phyloP scores from a whole-genome alignment of 805 yeast genomes.

The Saturnispora silvae region DNA sequence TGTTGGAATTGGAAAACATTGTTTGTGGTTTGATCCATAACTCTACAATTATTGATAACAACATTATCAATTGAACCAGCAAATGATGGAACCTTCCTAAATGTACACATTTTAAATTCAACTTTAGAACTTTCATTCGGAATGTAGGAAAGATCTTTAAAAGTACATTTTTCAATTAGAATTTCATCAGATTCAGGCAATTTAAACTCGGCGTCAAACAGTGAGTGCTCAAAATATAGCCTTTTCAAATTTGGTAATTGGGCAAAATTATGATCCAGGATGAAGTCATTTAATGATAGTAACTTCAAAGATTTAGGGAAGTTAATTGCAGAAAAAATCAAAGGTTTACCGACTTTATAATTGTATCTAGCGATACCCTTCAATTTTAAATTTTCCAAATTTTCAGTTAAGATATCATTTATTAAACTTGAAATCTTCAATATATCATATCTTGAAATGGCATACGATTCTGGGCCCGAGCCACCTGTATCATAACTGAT shows the following conservation, averaged over 20 bases:
- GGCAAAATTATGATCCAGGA: slow-evolving; percentile 20
- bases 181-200: slow-evolving; percentile 22
- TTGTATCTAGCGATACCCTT: slow-evolving; percentile 25
- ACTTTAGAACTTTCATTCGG: slow-evolving; percentile 16
- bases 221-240: slow-evolving; percentile 23
- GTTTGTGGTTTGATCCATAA: slow-evolving; percentile 23
- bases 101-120: slow-evolving; percentile 25
- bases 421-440: slow-evolving; percentile 19
- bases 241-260: slow-evolving; percentile 19
- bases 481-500: slow-evolving; percentile 25
- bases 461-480: slow-evolving; percentile 21
- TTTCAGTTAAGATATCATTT: slow-evolving; percentile 19
- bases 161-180: slow-evolving; percentile 24
- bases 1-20: slow-evolving; percentile 19
- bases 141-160: slow-evolving; percentile 20
- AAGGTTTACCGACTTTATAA: slow-evolving; percentile 23
- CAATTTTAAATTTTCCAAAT: slow-evolving; percentile 20
- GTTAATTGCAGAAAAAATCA: slow-evolving; percentile 21
- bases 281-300: slow-evolving; percentile 23
- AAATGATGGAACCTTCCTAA: slow-evolving; percentile 21
- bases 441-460: slow-evolving; percentile 23
- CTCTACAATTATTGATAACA: slow-evolving; percentile 21
- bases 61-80: slow-evolving; percentile 22
- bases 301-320: slow-evolving; percentile 20
- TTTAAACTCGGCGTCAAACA: slow-evolving; percentile 23